Percentiles rank a stretch among this genome's conserved stretches.
Conservation (phyloP, 2,329 filamentous ascomycete species). For the Sporothrix globosa region DNA sequence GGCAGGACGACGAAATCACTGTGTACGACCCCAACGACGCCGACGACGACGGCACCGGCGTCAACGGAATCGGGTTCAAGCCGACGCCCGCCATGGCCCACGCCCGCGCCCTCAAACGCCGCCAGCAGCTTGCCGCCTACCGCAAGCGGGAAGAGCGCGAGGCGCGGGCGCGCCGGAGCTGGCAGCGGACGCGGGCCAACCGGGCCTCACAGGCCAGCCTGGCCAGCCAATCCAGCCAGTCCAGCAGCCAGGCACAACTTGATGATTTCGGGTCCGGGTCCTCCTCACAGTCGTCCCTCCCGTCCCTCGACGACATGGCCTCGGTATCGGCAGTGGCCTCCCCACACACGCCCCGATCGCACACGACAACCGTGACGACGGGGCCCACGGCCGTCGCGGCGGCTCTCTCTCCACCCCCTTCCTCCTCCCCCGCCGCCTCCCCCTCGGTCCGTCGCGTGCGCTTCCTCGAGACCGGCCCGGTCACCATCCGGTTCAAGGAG, state of each 20-base stretch:
- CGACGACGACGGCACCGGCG: conserved; percentile 68
- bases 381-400: background rate
- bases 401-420: background rate
- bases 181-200: conserved; percentile 47
- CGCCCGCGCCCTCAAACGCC: conserved; percentile 59
- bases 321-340: too few relatives aligned
- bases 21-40: conserved; percentile 66
- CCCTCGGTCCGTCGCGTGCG: conserved; percentile 31
- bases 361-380: background rate
- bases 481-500: conserved; percentile 35
- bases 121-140: conserved; percentile 66
- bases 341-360: background rate
- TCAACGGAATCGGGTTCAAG: conserved; percentile 69
- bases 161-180: conserved; percentile 59
- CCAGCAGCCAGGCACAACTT: background rate
- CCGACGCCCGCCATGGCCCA: conserved; percentile 65
- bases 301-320: background rate
- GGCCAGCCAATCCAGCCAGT: background rate
- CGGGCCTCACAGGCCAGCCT: background rate
- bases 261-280: too few relatives aligned
- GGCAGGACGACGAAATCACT: conserved; percentile 70
- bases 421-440: background rate
- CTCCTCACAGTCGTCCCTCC: background rate
- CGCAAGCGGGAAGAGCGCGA: conserved; percentile 63
- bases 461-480: conserved; percentile 34